Conservation (phyloP, 345 rosid genomes). For the Syzygium aromaticum region DNA sequence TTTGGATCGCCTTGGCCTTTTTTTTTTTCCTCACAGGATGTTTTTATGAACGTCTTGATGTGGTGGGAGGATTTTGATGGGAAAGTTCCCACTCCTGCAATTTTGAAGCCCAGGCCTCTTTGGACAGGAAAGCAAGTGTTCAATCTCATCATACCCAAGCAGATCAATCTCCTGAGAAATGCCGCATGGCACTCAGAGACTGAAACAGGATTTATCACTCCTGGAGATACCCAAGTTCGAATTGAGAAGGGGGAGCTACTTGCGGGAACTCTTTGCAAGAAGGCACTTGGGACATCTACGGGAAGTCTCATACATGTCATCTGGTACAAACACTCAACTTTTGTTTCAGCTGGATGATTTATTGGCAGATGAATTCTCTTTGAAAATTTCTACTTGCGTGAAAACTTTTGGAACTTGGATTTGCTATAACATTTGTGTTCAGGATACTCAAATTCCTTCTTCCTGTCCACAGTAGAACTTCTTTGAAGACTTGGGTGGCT, state of each 20-base stretch:
- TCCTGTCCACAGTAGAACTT: background rate
- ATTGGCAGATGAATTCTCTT: background rate
- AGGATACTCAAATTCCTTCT: background rate
- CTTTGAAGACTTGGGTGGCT: background rate
- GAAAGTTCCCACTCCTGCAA: conserved; percentile 91
- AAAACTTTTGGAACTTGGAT: background rate
- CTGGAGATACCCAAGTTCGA: conserved; percentile 90
- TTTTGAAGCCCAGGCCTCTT: conserved; percentile 91
- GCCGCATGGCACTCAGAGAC: conserved; percentile 87
- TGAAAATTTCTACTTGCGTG: background rate
- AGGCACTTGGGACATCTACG: conserved; percentile 77
- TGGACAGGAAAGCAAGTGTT: conserved; percentile 99
- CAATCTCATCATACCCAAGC: conserved; percentile 95
- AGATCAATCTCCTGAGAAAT: conserved; percentile 78
- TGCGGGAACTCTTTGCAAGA: conserved; percentile 95
- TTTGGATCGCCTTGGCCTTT: background rate
- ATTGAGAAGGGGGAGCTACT: conserved; percentile 92
- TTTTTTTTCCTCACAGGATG: conserved; percentile 48
- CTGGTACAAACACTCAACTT: conserved; percentile 40
- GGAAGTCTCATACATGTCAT: conserved; percentile 98
- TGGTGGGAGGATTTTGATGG: conserved; percentile 99
- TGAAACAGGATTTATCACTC: conserved; percentile 75
- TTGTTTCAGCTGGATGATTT: background rate
- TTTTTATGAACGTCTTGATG: conserved; percentile 94
- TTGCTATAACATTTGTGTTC: background rate